Conservation (phyloP, 768 basidiomycete genomes). For the Boletus edulis region DNA sequence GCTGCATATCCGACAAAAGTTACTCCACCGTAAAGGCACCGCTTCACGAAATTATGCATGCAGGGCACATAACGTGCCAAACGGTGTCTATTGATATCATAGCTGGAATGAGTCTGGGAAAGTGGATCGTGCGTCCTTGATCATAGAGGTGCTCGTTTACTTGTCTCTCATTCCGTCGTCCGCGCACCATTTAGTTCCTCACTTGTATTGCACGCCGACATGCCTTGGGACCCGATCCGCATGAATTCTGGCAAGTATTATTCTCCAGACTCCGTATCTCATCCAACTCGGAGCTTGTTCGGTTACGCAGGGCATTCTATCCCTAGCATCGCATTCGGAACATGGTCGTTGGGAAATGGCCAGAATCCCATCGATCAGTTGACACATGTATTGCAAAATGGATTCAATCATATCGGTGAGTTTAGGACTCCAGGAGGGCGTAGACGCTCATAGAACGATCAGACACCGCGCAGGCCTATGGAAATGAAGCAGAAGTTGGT, state of each 20-base stretch:
- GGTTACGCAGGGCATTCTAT: constrained; percentile 38
- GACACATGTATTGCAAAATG: constrained; percentile 58
- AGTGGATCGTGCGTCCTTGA: too few relatives aligned
- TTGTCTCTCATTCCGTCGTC: too few relatives aligned
- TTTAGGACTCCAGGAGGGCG: neutral
- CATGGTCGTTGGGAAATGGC: constrained; percentile 61
- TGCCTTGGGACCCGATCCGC: constrained; percentile 61
- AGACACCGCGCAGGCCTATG: constrained; percentile 65
- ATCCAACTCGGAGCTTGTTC: neutral
- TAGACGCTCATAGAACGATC: neutral
- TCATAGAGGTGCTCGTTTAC: too few relatives aligned
- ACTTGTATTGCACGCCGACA: constrained; percentile 19
- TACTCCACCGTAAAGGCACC: too few relatives aligned
- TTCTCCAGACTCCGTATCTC: neutral
- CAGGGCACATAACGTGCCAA: too few relatives aligned
- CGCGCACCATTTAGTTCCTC: neutral
- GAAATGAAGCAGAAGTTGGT: constrained; percentile 56
- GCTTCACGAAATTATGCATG: too few relatives aligned
- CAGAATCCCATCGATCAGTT: constrained; percentile 52
- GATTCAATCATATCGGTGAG: constrained; percentile 63
- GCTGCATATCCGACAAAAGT: too few relatives aligned
- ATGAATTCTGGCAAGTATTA: constrained; percentile 55
- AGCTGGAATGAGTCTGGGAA: too few relatives aligned
- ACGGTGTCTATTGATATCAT: too few relatives aligned
- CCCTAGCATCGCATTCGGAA: constrained; percentile 61